Conservation (phyloP, 148 eudicot species). For the Bassia scoparia region DNA sequence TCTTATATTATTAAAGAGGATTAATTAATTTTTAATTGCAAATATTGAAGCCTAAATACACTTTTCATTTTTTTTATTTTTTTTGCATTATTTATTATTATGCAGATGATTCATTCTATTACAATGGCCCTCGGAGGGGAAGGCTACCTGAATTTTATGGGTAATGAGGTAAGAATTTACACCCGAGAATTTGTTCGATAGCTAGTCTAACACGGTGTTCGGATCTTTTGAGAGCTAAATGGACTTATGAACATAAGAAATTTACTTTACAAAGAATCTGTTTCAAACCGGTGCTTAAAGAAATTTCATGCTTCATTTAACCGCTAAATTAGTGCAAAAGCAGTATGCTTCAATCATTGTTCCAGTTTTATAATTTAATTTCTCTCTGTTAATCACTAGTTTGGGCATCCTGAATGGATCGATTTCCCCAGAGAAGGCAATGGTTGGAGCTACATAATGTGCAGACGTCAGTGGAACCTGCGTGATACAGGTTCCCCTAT, state of each 20-base stretch:
- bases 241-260: neutral
- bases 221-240: neutral
- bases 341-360: neutral
- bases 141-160: constrained; percentile 98
- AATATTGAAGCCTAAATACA: neutral
- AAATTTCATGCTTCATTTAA: neutral
- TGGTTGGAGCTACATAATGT: constrained; percentile 83
- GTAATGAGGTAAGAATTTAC: constrained; percentile 72
- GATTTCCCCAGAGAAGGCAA: constrained; percentile 99
- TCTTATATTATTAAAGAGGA: neutral
- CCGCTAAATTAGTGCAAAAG: neutral
- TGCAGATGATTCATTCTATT: constrained; percentile 92
- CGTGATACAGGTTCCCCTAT: constrained; percentile 83
- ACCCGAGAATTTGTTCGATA: constrained; percentile 3
- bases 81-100: neutral
- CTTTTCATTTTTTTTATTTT: neutral
- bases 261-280: neutral
- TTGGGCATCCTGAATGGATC: constrained; percentile 99
- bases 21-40: neutral
- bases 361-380: constrained; percentile 6
- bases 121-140: constrained; percentile 99
- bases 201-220: neutral
- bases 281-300: neutral
- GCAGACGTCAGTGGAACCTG: constrained; percentile 97
- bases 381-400: constrained; percentile 43